These are phyloP conservation scores for Phaffia rhodozyma DNA, from an alignment of 1,284 basidiomycete species.

Conservation along the genomic window DNA sequence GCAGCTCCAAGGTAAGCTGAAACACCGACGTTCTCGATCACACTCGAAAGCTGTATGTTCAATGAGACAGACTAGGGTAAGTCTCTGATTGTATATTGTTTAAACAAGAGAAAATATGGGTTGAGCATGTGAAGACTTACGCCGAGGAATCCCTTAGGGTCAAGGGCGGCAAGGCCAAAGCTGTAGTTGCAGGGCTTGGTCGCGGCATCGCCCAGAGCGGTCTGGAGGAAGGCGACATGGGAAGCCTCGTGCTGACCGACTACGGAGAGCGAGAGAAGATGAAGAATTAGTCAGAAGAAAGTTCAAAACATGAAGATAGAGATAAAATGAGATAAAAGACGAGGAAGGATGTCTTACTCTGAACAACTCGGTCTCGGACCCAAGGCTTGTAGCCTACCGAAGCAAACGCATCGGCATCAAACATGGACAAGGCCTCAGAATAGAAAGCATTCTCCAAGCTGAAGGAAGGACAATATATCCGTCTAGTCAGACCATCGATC, in stretches of 20 bases:
- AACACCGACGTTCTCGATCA: slow-evolving; percentile 69
- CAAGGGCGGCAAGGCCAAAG: neutral
- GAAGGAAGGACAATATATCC: slow-evolving; percentile 41
- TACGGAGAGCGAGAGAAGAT: slow-evolving; percentile 34
- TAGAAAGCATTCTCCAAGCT: slow-evolving; percentile 6
- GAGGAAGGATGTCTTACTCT: neutral
- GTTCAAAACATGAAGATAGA: neutral
- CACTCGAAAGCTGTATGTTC: slow-evolving; percentile 57
- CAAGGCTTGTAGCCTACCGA: slow-evolving; percentile 49
- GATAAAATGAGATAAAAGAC: neutral
- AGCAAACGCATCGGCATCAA: slow-evolving; percentile 53
- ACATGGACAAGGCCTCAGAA: slow-evolving; percentile 49
- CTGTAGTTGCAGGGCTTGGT: slow-evolving; percentile 31
- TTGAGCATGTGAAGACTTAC: neutral
- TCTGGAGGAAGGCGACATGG: slow-evolving; percentile 41
- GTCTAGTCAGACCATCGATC: neutral
- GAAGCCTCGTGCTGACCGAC: slow-evolving; percentile 48
- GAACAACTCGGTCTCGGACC: slow-evolving; percentile 23
- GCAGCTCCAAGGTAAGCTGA: slow-evolving; percentile 57
- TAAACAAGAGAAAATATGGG: neutral
- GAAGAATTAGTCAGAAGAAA: slow-evolving; percentile 1
- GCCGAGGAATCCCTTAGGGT: neutral
- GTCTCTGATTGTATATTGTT: no score
- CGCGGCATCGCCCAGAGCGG: slow-evolving; percentile 46
- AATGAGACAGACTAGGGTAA: neutral